Evolutionary conservation across 2,329 filamentous ascomycete species (phyloP).

Genomic region (Pseudogymnoascus sp.): DNA sequence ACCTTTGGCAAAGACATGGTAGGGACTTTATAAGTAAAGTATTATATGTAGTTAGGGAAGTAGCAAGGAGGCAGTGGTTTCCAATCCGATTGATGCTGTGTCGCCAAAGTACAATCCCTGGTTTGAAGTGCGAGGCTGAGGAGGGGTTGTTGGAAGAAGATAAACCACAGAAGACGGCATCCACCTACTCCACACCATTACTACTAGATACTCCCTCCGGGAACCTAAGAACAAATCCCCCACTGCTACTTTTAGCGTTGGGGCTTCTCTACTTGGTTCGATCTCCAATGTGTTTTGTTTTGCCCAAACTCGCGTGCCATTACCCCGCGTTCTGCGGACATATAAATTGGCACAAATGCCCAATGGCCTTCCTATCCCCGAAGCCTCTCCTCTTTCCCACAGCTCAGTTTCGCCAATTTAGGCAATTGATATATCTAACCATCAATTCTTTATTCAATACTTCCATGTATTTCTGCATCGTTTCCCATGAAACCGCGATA

Average conservation of each 20-base stretch:
- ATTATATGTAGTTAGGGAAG: background rate
- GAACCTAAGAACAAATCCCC: background rate
- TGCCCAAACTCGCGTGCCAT: constrained; percentile 2
- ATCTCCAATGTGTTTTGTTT: background rate
- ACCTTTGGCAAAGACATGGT: constrained; percentile 44
- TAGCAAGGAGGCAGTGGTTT: background rate
- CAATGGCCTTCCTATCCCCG: background rate
- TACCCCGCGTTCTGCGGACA: background rate
- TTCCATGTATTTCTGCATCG: background rate
- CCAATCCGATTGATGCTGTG: background rate
- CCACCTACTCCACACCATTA: background rate
- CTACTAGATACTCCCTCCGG: background rate
- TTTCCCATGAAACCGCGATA: background rate
- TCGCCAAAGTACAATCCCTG: background rate
- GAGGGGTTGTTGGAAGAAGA: background rate
- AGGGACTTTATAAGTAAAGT: constrained; percentile 7
- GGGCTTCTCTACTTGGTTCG: background rate
- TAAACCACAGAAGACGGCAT: background rate
- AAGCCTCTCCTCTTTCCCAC: background rate
- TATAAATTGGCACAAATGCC: background rate
- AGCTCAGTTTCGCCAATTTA: background rate
- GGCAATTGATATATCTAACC: background rate
- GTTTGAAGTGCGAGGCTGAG: background rate
- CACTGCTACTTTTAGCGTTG: background rate
- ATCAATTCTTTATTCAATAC: background rate